These are phyloP conservation scores for Coniella vitis DNA, from an alignment of 2,329 filamentous ascomycete species.

Conservation along the genomic window DNA sequence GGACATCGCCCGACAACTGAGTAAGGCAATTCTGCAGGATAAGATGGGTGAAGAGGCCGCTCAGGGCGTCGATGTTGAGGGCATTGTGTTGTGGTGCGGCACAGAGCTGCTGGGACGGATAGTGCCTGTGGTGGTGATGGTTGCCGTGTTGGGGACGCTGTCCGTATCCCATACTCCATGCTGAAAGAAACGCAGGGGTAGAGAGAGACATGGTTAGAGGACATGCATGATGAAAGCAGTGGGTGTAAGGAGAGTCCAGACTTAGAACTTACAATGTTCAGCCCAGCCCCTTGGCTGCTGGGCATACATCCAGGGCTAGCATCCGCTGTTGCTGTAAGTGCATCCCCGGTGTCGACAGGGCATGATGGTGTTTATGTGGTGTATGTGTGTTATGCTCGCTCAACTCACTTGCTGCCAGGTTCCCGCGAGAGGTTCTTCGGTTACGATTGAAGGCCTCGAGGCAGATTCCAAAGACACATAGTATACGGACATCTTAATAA, in stretches of 20 bases:
- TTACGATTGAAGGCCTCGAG: not conserved
- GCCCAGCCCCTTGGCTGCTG: conserved; percentile 12
- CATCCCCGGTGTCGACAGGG: conserved; percentile 2
- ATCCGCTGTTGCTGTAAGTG: not conserved
- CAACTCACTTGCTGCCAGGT: too few species aligned
- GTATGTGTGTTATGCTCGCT: too few species aligned
- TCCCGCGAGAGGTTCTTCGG: not conserved
- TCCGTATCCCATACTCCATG: conserved; percentile 4
- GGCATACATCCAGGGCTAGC: conserved; percentile 7
- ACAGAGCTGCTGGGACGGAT: not conserved
- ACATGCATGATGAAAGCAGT: not conserved
- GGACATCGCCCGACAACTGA: conserved; percentile 4
- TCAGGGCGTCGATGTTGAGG: conserved; percentile 4
- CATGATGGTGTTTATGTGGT: not conserved
- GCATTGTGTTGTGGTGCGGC: too few species aligned
- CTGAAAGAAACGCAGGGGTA: not conserved
- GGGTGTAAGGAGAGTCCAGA: not conserved
- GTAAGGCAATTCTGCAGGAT: conserved; percentile 14
- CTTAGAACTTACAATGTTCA: conserved; percentile 9
- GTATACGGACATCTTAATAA: too few species aligned
- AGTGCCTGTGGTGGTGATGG: not conserved
- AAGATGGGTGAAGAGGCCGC: conserved; percentile 11
- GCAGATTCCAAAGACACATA: too few species aligned
- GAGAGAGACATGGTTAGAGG: too few species aligned
- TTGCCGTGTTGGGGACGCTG: conserved; percentile 3